phyloP scores from a whole-genome alignment of 371 early-diverging fungal genomes.

The Mucor plumbeus region DNA sequence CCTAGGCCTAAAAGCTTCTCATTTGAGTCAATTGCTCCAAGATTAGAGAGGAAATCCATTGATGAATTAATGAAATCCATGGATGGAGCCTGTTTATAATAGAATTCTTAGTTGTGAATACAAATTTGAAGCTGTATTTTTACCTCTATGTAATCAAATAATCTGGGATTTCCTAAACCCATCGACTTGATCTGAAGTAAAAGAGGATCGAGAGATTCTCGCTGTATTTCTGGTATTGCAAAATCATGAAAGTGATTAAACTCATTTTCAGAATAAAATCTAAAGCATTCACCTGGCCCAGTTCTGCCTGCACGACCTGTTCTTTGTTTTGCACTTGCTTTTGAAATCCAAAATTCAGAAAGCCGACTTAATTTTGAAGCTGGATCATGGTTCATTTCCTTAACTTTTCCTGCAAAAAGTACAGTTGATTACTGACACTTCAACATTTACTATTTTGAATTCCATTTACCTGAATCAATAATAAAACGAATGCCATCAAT shows the following conservation, averaged over 20 bases:
- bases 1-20: conserved; percentile 85
- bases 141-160: conserved; percentile 63
- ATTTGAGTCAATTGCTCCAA: conserved; percentile 58
- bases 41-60: conserved; percentile 59
- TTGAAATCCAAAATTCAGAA: conserved; percentile 88
- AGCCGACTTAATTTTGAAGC: conserved; percentile 66
- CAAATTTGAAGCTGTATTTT: conserved; percentile 9
- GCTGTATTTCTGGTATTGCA: conserved; percentile 91
- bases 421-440: neutral
- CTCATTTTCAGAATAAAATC: conserved; percentile 95
- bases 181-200: conserved; percentile 78
- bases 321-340: conserved; percentile 95
- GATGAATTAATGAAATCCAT: conserved; percentile 66
- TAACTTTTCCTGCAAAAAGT: conserved; percentile 58
- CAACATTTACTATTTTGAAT: neutral
- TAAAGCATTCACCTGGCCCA: conserved; percentile 97
- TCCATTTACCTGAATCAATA: conserved; percentile 89
- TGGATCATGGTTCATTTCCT: conserved; percentile 64
- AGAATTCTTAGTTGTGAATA: conserved; percentile 26
- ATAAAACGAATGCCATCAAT: conserved; percentile 97
- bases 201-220: conserved; percentile 85
- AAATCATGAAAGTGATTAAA: conserved; percentile 90
- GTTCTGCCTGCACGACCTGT: conserved; percentile 99
- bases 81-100: conserved; percentile 52
- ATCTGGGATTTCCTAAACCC: conserved; percentile 56